These are phyloP conservation scores for Geotrichum histeridarum DNA, from an alignment of 1,139 yeast species.

Conservation along the genomic window DNA sequence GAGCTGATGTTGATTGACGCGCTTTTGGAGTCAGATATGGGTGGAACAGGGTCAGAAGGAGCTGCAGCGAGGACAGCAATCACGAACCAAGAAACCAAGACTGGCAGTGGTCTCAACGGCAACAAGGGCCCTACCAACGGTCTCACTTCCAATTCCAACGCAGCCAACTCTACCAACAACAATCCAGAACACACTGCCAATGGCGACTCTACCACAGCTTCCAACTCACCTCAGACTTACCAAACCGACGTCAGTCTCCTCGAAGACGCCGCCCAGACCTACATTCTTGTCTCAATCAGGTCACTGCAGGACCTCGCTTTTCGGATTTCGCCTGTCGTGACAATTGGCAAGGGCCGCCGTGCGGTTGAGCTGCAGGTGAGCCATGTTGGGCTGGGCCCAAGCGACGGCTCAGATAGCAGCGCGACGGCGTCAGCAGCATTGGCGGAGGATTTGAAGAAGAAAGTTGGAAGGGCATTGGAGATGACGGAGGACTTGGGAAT, in stretches of 20 bases:
- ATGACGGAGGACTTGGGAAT: slow-evolving; percentile 20
- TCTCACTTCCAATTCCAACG: background rate
- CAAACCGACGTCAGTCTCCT: slow-evolving; percentile 12
- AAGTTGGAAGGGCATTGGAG: slow-evolving; percentile 12
- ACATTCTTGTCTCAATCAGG: slow-evolving; percentile 13
- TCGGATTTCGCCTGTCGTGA: slow-evolving; percentile 4
- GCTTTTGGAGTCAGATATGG: background rate
- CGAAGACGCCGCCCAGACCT: slow-evolving; percentile 12
- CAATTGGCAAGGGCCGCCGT: slow-evolving; percentile 4
- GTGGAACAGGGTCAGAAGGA: slow-evolving; percentile 2
- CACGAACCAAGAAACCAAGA: background rate
- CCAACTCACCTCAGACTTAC: background rate
- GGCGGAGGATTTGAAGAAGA: slow-evolving; percentile 2
- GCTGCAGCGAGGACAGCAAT: background rate
- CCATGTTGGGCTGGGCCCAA: background rate
- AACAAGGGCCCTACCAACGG: too few species aligned
- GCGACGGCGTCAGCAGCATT: slow-evolving; percentile 3
- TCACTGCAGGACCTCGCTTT: slow-evolving; percentile 11
- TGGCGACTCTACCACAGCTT: background rate
- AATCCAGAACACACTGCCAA: background rate
- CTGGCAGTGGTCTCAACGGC: background rate
- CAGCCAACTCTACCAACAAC: background rate
- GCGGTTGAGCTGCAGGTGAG: background rate
- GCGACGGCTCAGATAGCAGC: background rate
- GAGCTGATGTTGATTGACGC: slow-evolving; percentile 20